Base-by-base conservation (phyloP, 345 rosid genomes). In the Camelina hispida region DNA sequence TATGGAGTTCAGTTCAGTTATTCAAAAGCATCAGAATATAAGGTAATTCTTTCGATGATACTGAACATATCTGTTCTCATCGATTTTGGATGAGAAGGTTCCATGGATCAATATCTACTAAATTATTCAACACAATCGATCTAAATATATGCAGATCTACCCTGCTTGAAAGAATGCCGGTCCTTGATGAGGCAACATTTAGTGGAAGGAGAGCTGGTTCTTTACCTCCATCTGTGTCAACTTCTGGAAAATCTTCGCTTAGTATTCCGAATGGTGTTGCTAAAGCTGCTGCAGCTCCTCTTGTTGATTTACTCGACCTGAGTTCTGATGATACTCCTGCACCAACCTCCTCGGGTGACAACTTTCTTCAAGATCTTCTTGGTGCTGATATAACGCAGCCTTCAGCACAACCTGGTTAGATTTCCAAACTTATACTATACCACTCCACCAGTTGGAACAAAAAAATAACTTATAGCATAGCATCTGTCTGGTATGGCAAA, bases 131-230 rank as follows among this genome's bases (percentile, higher is more conserved):
- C 40, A 54, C 72, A 56, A 78, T 79, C 72, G 73, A 83, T 43
- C 62, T 70, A 18, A 70, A 79, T 61, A 75, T 78, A 42, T 82
- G 76, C 87, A 95, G 99, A 81, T 83, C 97, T 82, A 80, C 91
- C 3, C 82, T 95, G 80, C 88, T 90, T 73, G 99, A 95, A 82
- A 89, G 97, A 83, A 95, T 95, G 97, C 99, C 99, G 4, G 96
- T 95, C 75, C 82, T 95, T 84, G 99, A 95, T 82, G 97, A 95
- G 84, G 96, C 96, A 81, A 87, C 96, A 70, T 90, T 90, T 81
- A 87, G 87, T 82, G 92, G 87, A 79, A 87, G 92, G 84, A 90
- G 90, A 82, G 89, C 93, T 68, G 88, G 97, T 82, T 90, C 92
- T 69, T 75, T 91, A 75, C 95, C 88, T 8, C 38, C 84, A 64